Conservation (phyloP, 1,284 basidiomycete species). For the Schizophyllum commune region DNA sequence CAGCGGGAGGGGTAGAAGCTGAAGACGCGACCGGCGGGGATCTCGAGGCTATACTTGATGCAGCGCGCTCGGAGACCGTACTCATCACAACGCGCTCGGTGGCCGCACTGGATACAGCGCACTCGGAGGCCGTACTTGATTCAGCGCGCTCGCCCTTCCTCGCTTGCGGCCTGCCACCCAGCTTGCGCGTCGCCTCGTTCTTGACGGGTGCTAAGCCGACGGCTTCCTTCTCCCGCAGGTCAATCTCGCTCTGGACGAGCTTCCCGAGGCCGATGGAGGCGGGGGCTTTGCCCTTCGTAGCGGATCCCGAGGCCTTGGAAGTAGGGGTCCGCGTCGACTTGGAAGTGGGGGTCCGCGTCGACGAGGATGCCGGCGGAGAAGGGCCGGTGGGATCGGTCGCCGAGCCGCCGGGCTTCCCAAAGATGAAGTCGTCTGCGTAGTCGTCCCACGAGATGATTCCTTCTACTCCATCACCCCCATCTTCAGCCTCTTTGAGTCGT, state of each 20-base stretch:
- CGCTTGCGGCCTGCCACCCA: conserved; percentile 14
- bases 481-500: conserved; percentile 31
- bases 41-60: not conserved
- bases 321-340: not conserved
- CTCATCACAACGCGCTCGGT: no score
- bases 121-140: not conserved
- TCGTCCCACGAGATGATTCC: conserved; percentile 28
- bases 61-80: no score
- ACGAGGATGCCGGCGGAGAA: not conserved
- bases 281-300: conserved; percentile 3
- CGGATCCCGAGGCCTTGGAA: not conserved
- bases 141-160: conserved; percentile 2
- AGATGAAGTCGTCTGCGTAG: conserved; percentile 42
- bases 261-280: conserved; percentile 24
- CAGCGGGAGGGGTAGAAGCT: not conserved
- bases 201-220: conserved; percentile 31
- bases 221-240: conserved; percentile 38
- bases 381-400: conserved; percentile 2
- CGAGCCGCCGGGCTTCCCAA: conserved; percentile 15
- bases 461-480: conserved; percentile 27
- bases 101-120: not conserved
- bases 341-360: not conserved
- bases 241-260: conserved; percentile 38
- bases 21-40: no score
- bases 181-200: conserved; percentile 18